Percentiles rank a stretch among this genome's conserved stretches.
Evolutionary conservation across 805 yeast genomes (phyloP).

Genomic region (Saturnispora silvae): DNA sequence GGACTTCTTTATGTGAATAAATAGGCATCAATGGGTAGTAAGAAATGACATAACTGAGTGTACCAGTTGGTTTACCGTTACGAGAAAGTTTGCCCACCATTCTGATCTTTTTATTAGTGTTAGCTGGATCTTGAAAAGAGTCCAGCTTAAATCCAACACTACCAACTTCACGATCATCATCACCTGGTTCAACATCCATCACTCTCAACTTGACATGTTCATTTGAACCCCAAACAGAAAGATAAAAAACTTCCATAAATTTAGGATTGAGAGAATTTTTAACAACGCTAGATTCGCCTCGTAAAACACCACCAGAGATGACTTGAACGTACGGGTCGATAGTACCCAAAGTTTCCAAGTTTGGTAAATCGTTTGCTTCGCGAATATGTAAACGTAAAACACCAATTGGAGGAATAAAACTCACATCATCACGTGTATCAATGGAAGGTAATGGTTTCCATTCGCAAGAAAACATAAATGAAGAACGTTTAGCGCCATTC

Average conservation of each 20-base stretch:
- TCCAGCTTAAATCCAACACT: constrained; percentile 31
- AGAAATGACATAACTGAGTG: constrained; percentile 42
- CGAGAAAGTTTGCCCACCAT: constrained; percentile 7
- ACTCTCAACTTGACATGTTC: constrained; percentile 50
- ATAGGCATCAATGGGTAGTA: constrained; percentile 60
- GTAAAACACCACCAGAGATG: constrained; percentile 44
- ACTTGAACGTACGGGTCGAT: constrained; percentile 68
- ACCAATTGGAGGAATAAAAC: constrained; percentile 54
- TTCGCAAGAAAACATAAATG: constrained; percentile 41
- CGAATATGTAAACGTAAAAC: constrained; percentile 50
- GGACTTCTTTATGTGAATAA: constrained; percentile 45
- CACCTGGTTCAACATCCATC: constrained; percentile 58
- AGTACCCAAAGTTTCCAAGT: constrained; percentile 57
- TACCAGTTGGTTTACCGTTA: constrained; percentile 30
- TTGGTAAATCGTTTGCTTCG: constrained; percentile 39
- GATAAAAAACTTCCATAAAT: constrained; percentile 48
- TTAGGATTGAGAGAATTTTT: constrained; percentile 44
- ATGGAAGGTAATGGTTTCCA: constrained; percentile 66
- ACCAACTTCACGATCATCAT: constrained; percentile 53
- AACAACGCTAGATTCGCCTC: constrained; percentile 44
- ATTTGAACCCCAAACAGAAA: constrained; percentile 51
- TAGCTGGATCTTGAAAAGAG: constrained; percentile 8
- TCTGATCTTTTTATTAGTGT: constrained; percentile 9
- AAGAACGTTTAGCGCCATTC: too few species aligned
- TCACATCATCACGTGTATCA: constrained; percentile 33